Conservation (phyloP, 441 rosid species). For the Adansonia rubrostipa region DNA sequence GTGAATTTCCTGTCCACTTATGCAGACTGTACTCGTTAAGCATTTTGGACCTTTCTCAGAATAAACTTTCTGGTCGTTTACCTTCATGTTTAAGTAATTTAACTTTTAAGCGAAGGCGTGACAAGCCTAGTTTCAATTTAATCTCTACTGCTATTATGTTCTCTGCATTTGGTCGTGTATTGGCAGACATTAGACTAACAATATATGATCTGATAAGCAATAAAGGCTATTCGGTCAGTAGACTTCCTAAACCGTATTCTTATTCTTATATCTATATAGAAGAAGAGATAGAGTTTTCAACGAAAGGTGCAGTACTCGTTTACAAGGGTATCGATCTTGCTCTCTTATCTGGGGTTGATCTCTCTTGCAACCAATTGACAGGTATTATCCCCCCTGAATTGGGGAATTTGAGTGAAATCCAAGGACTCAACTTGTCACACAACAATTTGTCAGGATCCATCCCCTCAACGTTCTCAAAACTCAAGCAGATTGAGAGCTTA, state of each 20-base stretch:
- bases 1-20: neutral
- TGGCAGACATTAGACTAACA: neutral
- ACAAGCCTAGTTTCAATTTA: too few relatives aligned
- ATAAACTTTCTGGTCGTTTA: too few relatives aligned
- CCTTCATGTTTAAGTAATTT: too few relatives aligned
- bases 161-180: neutral
- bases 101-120: too few relatives aligned
- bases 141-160: too few relatives aligned
- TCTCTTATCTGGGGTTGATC: neutral
- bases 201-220: neutral
- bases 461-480: neutral
- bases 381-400: neutral
- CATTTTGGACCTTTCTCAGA: too few relatives aligned
- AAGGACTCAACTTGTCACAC: neutral
- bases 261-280: too few relatives aligned
- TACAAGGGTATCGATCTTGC: neutral
- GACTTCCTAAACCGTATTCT: too few relatives aligned
- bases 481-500: slow-evolving; percentile 9
- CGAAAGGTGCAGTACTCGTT: neutral
- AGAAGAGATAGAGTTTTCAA: neutral
- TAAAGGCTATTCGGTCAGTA: too few relatives aligned
- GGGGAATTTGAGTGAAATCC: neutral
- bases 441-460: neutral
- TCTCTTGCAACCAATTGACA: neutral
- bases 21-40: neutral